Evolutionary conservation across 192 early-diverging fungal species (phyloP).

Genomic region (Entomortierella beljakovae): DNA sequence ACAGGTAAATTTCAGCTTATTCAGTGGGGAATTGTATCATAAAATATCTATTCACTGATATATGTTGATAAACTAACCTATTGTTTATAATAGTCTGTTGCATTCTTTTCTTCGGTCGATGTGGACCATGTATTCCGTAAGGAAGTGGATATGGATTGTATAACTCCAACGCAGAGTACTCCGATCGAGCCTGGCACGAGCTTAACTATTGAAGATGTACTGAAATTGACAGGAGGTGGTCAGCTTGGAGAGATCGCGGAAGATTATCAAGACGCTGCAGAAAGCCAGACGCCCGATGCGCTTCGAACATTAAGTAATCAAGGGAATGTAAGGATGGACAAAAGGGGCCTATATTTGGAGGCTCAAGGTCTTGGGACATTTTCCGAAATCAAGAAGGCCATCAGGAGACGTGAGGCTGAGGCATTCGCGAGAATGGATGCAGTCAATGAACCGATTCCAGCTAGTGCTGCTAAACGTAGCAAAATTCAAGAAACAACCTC

Average conservation of each 20-base stretch:
- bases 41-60: background rate
- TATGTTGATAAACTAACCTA: background rate
- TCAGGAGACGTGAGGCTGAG: conserved; percentile 11
- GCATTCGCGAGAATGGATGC: conserved; percentile 27
- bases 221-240: conserved; percentile 40
- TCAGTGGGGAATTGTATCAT: background rate
- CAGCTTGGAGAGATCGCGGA: background rate
- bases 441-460: too few species aligned
- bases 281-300: conserved; percentile 9
- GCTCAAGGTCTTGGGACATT: conserved; percentile 34
- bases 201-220: conserved; percentile 57
- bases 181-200: conserved; percentile 67
- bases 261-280: conserved; percentile 29
- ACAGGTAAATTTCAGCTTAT: conserved; percentile 60
- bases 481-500: too few species aligned
- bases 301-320: conserved; percentile 19
- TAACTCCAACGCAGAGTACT: conserved; percentile 83
- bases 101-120: conserved; percentile 96
- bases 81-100: conserved; percentile 68
- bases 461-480: too few species aligned
- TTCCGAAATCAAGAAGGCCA: conserved; percentile 33
- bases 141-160: conserved; percentile 86
- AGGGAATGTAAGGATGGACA: too few species aligned
- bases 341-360: conserved; percentile 39
- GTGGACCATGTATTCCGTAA: conserved; percentile 93